Percentiles rank a stretch among this genome's conserved stretches.
Evolutionary conservation across 441 rosid genomes (phyloP).

Genomic region (Populus hybrid): DNA sequence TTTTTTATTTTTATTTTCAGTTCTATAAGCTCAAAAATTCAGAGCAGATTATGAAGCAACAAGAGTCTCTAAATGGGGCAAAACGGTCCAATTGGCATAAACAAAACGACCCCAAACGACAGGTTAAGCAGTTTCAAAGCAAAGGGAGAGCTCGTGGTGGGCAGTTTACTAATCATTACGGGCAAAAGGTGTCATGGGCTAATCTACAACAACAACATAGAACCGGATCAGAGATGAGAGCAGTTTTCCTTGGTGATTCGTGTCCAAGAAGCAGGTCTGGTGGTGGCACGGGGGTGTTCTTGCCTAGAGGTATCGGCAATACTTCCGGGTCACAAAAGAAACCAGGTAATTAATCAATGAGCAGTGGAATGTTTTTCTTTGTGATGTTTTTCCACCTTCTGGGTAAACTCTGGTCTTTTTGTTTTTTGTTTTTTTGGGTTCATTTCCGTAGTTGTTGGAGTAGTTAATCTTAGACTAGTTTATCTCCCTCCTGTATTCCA

Average conservation of each 20-base stretch:
- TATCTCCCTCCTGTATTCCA: constrained; percentile 7
- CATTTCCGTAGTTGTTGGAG: constrained; percentile 14
- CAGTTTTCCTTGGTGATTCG: constrained; percentile 60
- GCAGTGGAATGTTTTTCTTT: not conserved
- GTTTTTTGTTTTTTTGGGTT: not conserved
- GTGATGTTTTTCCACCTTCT: not conserved
- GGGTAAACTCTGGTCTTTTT: constrained; percentile 6
- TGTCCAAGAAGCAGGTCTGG: constrained; percentile 44
- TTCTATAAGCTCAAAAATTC: constrained; percentile 34
- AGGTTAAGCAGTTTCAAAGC: constrained; percentile 15
- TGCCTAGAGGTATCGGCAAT: constrained; percentile 50
- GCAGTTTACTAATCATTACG: not conserved
- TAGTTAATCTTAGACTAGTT: constrained; percentile 19
- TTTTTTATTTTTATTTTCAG: constrained; percentile 20
- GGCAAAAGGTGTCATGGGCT: constrained; percentile 19
- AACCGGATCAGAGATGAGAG: constrained; percentile 49
- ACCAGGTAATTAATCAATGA: constrained; percentile 35
- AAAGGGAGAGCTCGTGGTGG: constrained; percentile 23
- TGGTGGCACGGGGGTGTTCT: constrained; percentile 90
- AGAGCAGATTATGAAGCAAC: constrained; percentile 38
- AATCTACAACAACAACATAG: constrained; percentile 26
- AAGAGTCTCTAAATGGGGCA: constrained; percentile 3
- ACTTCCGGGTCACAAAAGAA: constrained; percentile 57
- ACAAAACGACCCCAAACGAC: constrained; percentile 19
- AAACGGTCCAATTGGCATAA: not conserved